Base-by-base conservation (phyloP, 768 basidiomycete species). In the Boletus pseudopeckii region DNA sequence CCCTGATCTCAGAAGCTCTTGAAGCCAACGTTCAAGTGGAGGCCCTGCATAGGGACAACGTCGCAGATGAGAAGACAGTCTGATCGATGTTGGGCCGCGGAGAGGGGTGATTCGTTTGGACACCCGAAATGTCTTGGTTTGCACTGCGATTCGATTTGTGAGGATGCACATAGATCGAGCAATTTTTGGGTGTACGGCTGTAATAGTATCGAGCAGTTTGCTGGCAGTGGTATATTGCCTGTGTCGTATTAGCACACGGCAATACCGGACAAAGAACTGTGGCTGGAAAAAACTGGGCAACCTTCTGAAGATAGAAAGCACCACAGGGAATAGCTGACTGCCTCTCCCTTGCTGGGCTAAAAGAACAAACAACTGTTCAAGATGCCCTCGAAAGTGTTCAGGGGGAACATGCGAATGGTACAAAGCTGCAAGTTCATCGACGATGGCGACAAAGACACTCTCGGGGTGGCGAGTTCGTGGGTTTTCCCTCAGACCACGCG, bases 341-440 rank as follows among this genome's bases (percentile, higher is more conserved):
- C 76, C 67, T 41, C 76, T 71, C 11, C 66, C 71, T 4, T 74
- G 71, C 51, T 17, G 77, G 64, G 68, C 79, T 60, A 50, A 76
- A 64, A 28, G 62, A 62, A 52, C 45, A 45, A 83, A 66, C 26
- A 80, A 72, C 47, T 74, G 77, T 11, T 79, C 75, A 33, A 84
- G 62, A n/a, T 64, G 56, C 32, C 65, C 61, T 45, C 75, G 77
- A 58, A 77, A 75, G 50, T 77, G 78, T 55, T 65, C 57, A 0
- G 72, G 64, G 0, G 78, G 77, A 17, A 59, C 57, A 4, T 60
- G 65, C 4, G 61, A 62, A 9, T 55, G 41, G 52, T 79, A 83
- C 33, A 80, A 52, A 2, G 59, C 62, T 41, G 54, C 56, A 36
- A 83, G 61, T 7, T 63, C 63, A n/a, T 73, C 54, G 11, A 65